A percentile compares a stretch with the other conserved stretches of the same genome.
Evolutionary conservation across 768 basidiomycete species (phyloP).

Genomic region (Chalciporus chontae): DNA sequence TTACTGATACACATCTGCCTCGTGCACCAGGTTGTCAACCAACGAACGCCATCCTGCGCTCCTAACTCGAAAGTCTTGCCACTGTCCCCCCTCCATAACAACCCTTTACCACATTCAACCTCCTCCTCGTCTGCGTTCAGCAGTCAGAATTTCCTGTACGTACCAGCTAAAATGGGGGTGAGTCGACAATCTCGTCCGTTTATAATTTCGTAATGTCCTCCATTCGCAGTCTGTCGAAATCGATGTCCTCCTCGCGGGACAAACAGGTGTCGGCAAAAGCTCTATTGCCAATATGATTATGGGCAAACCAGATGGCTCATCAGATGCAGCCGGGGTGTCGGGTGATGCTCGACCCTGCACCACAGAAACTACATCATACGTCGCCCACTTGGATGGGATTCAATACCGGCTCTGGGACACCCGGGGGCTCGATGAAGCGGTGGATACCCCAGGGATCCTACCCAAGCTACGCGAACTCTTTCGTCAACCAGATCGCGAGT

Average conservation of each 20-base stretch:
- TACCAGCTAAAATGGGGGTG: slow-evolving; percentile 15
- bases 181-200: slow-evolving; percentile 1
- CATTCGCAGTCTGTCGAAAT: slow-evolving; percentile 7
- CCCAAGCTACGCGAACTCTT: slow-evolving; percentile 10
- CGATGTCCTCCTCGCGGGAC: slow-evolving; percentile 23
- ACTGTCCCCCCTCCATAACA: neutral
- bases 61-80: slow-evolving; percentile 1
- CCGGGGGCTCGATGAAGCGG: slow-evolving; percentile 23
- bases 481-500: slow-evolving; percentile 16
- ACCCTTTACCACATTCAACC: slow-evolving; percentile 6
- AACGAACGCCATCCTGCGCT: neutral
- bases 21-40: slow-evolving; percentile 12
- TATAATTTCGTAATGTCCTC: slow-evolving; percentile 1
- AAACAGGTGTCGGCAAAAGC: slow-evolving; percentile 26
- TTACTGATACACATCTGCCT: slow-evolving; percentile 25
- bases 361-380: slow-evolving; percentile 4
- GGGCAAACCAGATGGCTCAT: slow-evolving; percentile 1
- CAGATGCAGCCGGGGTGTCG: slow-evolving; percentile 15
- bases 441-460: slow-evolving; percentile 8
- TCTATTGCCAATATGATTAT: slow-evolving; percentile 25
- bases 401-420: slow-evolving; percentile 25
- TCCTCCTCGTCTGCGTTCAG: neutral
- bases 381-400: neutral
- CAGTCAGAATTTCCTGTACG: neutral
- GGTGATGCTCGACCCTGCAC: slow-evolving; percentile 20